Conservation (phyloP, 352 stramenopile genomes). For the Phytophthora capsici region DNA sequence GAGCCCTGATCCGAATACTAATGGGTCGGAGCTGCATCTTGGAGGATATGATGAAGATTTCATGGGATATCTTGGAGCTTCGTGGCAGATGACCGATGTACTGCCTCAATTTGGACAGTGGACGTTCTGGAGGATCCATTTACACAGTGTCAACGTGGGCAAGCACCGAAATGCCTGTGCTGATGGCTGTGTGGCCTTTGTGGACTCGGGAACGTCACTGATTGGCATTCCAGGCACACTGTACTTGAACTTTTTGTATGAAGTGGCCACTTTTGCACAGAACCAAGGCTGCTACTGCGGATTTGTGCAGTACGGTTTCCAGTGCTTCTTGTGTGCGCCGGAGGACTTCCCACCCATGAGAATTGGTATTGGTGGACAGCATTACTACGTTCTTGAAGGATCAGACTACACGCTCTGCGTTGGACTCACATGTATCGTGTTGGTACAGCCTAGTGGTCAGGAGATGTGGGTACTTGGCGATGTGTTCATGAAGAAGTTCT, state of each 20-base stretch:
- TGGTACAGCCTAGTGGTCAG: slow-evolving; percentile 79
- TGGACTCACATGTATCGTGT: slow-evolving; percentile 75
- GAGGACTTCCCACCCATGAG: slow-evolving; percentile 71
- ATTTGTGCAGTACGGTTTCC: slow-evolving; percentile 82
- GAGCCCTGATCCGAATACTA: slow-evolving; percentile 85
- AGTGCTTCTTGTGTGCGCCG: slow-evolving; percentile 78
- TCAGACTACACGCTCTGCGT: slow-evolving; percentile 82
- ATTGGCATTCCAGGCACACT: slow-evolving; percentile 91
- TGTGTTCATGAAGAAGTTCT: slow-evolving; percentile 97
- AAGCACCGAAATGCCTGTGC: slow-evolving; percentile 49
- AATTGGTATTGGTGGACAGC: slow-evolving; percentile 63
- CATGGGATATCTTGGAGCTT: slow-evolving; percentile 51
- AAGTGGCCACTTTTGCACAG: slow-evolving; percentile 68
- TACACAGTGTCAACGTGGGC: slow-evolving; percentile 71
- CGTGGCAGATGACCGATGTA: slow-evolving; percentile 79
- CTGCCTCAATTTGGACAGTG: slow-evolving; percentile 81
- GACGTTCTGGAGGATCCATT: slow-evolving; percentile 83
- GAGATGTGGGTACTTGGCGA: slow-evolving; percentile 98
- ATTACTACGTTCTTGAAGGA: slow-evolving; percentile 76
- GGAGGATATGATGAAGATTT: slow-evolving; percentile 68
- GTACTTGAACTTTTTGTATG: slow-evolving; percentile 79
- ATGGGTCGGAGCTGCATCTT: slow-evolving; percentile 77
- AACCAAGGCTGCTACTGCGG: slow-evolving; percentile 75
- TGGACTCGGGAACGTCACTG: slow-evolving; percentile 98
- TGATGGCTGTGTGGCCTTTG: slow-evolving; percentile 89